Base-by-base conservation (phyloP, 305 asterid genomes). In the Fraxinus sp. region DNA sequence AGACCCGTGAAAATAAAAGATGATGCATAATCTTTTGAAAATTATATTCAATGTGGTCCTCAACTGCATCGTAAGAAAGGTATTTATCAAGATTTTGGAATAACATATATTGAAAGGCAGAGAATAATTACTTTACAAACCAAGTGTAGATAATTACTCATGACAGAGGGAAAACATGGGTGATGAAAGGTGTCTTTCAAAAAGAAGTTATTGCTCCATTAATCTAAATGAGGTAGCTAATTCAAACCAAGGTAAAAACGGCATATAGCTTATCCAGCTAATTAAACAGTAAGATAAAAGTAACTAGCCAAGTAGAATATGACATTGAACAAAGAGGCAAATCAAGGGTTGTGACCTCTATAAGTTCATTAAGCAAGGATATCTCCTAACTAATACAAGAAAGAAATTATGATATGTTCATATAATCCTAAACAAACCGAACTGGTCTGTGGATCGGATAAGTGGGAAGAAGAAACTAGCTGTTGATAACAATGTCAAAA, bases 391-490 rank as follows among this genome's bases (percentile, higher is more conserved):
- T 70, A 70, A 5, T 30, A 70, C 75, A 32, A 62, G 39, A 70
- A 70, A 70, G 22, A 70, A 30, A 30, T 70, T 14, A 70, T 68
- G 37, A 70, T 5, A 28, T 30, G 75, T 14, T 30, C 75, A 30
- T 68, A 13, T 70, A 28, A 30, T 72, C 77, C 26, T 72, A 72
- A 66, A 35, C 77, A 39, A 14, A 33, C 46, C 77, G 0, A 16
- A 7, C 16, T 20, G 77, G 49, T 16, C 26, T 72, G 49, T 33
- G 43, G 77, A 32, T 72, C 33, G 46, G 77, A 72, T 33, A 35
- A 72, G 46, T 72, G 49, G 46, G 43, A 72, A 33, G 49, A 72
- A 72, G 14, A 79, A 66, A 83, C 78, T 80, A 39, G 71, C 37
- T n/a, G 71, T 24, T 37, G 64, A 5, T 64, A 76, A 66, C 28